A percentile compares a stretch with the other conserved stretches of the same genome.
These are phyloP conservation scores for Syzygium malaccense DNA, from an alignment of 441 rosid genomes.

Conservation along the genomic window DNA sequence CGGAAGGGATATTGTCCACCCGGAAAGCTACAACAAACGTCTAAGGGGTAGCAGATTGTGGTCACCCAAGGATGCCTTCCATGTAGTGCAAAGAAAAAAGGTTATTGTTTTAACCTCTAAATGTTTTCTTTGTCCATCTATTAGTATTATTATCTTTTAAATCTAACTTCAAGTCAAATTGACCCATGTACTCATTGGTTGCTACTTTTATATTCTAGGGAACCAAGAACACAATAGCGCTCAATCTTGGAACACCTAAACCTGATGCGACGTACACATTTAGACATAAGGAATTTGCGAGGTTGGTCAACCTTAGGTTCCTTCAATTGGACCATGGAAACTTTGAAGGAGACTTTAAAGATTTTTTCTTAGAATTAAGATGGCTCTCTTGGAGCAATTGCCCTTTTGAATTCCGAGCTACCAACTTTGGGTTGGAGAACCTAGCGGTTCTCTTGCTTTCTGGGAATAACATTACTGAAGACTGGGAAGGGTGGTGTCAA, in stretches of 20 bases:
- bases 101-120: neutral
- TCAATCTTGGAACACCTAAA: neutral
- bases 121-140: neutral
- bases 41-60: neutral
- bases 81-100: neutral
- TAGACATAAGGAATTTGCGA: neutral
- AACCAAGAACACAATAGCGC: neutral
- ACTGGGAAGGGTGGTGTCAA: neutral
- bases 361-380: neutral
- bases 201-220: neutral
- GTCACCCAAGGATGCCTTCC: neutral
- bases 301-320: neutral
- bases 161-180: neutral
- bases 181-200: neutral
- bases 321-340: neutral
- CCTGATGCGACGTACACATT: too few relatives aligned
- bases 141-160: neutral
- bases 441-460: neutral
- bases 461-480: neutral
- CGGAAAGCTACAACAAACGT: rapidly evolving
- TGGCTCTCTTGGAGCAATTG: neutral
- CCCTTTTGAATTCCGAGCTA: neutral
- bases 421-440: neutral
- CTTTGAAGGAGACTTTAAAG: neutral
- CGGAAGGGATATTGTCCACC: neutral